These are phyloP conservation scores for Mortierella sp. DNA, from an alignment of 371 early-diverging fungal species.

Conservation along the genomic window DNA sequence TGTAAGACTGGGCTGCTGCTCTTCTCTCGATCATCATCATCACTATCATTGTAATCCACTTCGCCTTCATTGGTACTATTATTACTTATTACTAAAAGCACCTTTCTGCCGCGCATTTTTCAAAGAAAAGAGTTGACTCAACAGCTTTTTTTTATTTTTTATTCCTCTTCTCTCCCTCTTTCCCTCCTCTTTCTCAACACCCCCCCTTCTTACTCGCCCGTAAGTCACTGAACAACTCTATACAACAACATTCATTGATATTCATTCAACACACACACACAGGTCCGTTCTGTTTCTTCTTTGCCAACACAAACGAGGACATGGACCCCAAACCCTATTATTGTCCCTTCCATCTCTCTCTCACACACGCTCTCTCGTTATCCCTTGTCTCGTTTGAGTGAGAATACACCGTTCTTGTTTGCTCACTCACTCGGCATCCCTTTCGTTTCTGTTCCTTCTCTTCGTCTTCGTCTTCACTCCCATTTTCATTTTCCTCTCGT, in stretches of 20 bases:
- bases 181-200: not conserved
- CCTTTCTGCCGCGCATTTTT: not conserved
- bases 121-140: not conserved
- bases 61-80: not conserved
- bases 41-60: not conserved
- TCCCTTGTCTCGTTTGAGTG: not conserved
- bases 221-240: too few species aligned
- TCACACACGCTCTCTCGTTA: not conserved
- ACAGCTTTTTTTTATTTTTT: not conserved
- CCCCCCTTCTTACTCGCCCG: too few species aligned
- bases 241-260: too few species aligned
- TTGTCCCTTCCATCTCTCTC: not conserved
- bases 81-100: not conserved
- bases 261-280: too few species aligned
- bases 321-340: conserved; percentile 14
- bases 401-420: too few species aligned
- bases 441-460: too few species aligned
- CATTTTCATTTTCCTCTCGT: not conserved
- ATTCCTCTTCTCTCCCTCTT: not conserved
- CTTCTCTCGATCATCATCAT: too few species aligned
- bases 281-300: too few species aligned
- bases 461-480: too few species aligned
- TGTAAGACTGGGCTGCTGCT: too few species aligned
- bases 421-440: too few species aligned
- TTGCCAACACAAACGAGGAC: not conserved